Evolutionary conservation across 148 eudicot species (phyloP), one percentile per base, ranked within the genome.

Genomic region (Spergularia marina): DNA sequence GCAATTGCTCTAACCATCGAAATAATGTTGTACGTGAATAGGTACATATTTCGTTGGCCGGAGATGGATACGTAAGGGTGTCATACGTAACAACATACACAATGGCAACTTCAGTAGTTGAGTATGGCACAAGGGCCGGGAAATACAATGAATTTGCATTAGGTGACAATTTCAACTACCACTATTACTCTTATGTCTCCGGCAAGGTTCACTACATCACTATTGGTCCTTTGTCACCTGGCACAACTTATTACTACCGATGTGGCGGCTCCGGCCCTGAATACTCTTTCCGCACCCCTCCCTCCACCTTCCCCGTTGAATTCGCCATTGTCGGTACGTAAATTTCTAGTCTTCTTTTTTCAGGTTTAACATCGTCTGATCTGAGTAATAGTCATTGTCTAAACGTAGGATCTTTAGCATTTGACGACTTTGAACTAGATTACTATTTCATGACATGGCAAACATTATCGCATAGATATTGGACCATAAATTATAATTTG

Each of bases 31-130:
- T 3, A 54, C 25, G 1, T 20, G 15, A 76, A 39, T 78, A 93
- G 98, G 98, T 94, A 23, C 98, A 90, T 23, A 78, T 94, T 25
- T 91, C 98, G 12, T 77, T 94, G 73, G 94, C 80, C 15, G 97
- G 98, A 65, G 80, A 85, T 59, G 90, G 88, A 72, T 82, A 86
- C 78, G 81, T 91, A 78, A 87, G 89, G 69, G 87, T 94, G 16
- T 88, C 97, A 71, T 94, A 89, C 86, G 84, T 94, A 0, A 91
- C 97, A 25, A 73, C 86, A 18, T 85, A 75, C 56, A 82, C 84
- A 70, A 82, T 84, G 23, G 82, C 82, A 7, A 73, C 85, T 59
- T 89, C 98, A 2, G 79, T 73, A 1, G 98, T 94, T 7, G 94
- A 91, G 23, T 89, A 89, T 67, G 97, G 98, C 0, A 91, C 80